Evolutionary conservation across 2,329 filamentous ascomycete genomes (phyloP), one percentile per base, ranked within the genome.

Genomic region (Hypoxylon sp.): DNA sequence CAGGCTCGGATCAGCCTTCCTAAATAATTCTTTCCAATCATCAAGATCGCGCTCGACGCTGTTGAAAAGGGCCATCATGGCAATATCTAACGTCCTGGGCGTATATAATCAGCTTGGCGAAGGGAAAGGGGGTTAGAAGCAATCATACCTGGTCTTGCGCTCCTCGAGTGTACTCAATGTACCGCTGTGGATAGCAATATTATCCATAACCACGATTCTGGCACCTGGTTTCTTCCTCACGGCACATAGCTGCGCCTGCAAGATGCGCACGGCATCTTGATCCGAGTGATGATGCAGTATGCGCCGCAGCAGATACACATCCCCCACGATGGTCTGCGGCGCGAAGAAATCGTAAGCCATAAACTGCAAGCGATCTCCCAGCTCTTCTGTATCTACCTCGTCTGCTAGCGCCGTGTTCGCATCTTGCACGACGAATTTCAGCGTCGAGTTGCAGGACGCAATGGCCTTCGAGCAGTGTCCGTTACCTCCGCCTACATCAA

Each of bases 241-340:
- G 0, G 79, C 71, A 35, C 81, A 66, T 0, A 70, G 39, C 47
- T 71, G 70, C 39, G 76, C 76, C 54, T 75, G 76, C 37, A 76
- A 64, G 39, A 81, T 80, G 14, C 69, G 69, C 39, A 75, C 67
- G 2, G 72, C 71, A 31, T 80, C 74, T 14, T 76, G 73, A 48
- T 84, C 81, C 0, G 81, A 77, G 80, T 81, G 83, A 72, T 84
- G 81, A 66, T 84, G 83, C 24, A 85, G 72, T 51, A 84, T 82
- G 69, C 78, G 76, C 31, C 81, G 79, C 57, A 84, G 74, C 50
- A 84, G 72, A 70, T 83, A 84, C 47, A 82, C 76, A 53, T 80
- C 80, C 1, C 78, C 82, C 1, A 37, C 10, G 1, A 67, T 55
- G 1, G 66, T 61, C 59, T 71, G 71, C 53, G 69, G 71, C 48